These are phyloP conservation scores for Clonostachys byssicola DNA, from an alignment of 2,329 filamentous ascomycete genomes.

Conservation along the genomic window DNA sequence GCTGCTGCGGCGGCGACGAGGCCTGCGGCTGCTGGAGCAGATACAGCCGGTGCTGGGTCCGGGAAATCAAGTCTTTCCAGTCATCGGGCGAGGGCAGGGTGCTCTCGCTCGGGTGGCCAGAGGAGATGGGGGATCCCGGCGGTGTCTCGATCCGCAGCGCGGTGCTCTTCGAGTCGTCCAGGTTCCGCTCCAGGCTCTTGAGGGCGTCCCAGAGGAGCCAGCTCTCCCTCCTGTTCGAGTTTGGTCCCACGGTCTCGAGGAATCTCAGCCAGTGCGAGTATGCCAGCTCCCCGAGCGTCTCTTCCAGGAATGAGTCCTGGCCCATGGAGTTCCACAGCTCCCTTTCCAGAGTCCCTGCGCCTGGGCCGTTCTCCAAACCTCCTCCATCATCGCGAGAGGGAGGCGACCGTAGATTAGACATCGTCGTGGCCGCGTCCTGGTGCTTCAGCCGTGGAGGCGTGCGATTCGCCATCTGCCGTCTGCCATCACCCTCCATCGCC, in stretches of 20 bases:
- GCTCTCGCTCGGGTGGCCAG: conserved; percentile 1
- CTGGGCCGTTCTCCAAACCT: not conserved
- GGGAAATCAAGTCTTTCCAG: conserved; percentile 12
- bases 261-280: conserved; percentile 16
- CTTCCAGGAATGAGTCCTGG: not conserved
- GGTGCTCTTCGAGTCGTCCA: not conserved
- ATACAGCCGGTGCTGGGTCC: not conserved
- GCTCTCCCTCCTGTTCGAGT: not conserved
- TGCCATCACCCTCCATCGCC: not conserved
- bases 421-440: conserved; percentile 5
- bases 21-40: conserved; percentile 1
- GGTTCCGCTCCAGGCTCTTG: conserved; percentile 6
- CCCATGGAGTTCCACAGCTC: conserved; percentile 1
- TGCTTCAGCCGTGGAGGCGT: conserved; percentile 3
- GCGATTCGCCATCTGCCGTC: not conserved
- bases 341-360: not conserved
- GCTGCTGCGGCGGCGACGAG: conserved; percentile 1
- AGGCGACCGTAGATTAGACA: not conserved
- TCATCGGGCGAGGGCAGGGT: conserved; percentile 6
- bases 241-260: conserved; percentile 5
- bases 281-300: conserved; percentile 13
- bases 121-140: not conserved
- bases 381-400: not conserved
- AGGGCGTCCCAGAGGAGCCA: conserved; percentile 2
- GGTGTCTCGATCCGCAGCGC: no score